These are phyloP conservation scores for Hevea brasiliensis DNA, from an alignment of 345 rosid genomes.

Conservation along the genomic window DNA sequence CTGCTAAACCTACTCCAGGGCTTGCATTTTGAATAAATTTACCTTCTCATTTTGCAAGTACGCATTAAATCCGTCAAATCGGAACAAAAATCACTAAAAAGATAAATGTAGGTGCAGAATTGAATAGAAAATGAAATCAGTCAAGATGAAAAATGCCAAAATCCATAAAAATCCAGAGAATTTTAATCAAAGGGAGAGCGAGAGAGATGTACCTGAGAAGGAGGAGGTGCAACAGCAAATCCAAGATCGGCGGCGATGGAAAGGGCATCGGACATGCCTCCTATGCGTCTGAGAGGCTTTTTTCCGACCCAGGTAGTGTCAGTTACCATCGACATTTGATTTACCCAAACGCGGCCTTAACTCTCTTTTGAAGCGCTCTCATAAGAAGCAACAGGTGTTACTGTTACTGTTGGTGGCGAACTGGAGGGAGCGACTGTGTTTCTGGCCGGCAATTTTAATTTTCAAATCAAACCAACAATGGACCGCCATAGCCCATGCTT, in stretches of 20 bases:
- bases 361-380: not conserved
- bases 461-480: no score
- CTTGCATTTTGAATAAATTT: no score
- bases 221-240: slow-evolving; percentile 69
- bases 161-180: not conserved
- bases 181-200: not conserved
- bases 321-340: slow-evolving; percentile 69
- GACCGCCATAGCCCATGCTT: no score
- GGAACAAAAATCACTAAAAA: no score
- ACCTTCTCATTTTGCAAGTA: no score
- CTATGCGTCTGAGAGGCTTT: slow-evolving; percentile 89
- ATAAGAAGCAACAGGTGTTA: no score
- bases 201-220: slow-evolving; percentile 59
- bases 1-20: no score
- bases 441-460: no score
- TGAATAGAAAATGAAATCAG: not conserved
- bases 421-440: no score
- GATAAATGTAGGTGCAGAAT: no score
- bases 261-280: slow-evolving; percentile 96
- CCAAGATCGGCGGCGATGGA: slow-evolving; percentile 98
- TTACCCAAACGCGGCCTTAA: not conserved
- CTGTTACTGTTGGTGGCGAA: no score
- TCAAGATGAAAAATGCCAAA: not conserved
- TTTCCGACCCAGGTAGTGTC: slow-evolving; percentile 95
- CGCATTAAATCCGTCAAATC: no score